phyloP scores from a whole-genome alignment of 2,329 filamentous ascomycete genomes.

The Fusarium camptoceras region DNA sequence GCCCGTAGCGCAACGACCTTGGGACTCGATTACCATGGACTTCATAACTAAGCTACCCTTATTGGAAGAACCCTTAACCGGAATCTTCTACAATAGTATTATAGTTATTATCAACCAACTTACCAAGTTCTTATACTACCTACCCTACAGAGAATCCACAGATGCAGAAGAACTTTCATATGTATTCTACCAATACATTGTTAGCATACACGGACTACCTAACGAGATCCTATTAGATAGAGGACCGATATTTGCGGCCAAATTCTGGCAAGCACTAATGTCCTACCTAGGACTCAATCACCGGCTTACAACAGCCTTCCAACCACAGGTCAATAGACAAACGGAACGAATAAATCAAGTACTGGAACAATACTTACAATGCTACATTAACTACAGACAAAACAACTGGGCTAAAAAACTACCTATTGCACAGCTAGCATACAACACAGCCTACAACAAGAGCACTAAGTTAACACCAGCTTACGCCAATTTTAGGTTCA shows the following conservation, averaged over 20 bases:
- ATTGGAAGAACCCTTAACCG: background rate
- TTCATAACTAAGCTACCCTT: conserved; percentile 1
- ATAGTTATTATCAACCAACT: background rate
- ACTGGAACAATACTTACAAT: conserved; percentile 4
- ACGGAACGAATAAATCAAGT: background rate
- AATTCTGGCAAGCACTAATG: background rate
- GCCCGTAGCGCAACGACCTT: conserved; percentile 8
- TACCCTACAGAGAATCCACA: background rate
- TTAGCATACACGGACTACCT: background rate
- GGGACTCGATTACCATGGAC: conserved; percentile 21
- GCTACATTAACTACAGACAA: conserved; percentile 11
- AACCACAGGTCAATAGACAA: background rate
- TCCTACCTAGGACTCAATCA: background rate
- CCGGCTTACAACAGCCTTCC: background rate
- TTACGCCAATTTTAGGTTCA: background rate
- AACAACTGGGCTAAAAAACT: background rate
- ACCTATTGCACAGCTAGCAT: background rate
- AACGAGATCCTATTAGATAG: background rate
- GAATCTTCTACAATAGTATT: background rate
- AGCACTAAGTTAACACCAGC: background rate
- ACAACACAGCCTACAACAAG: background rate
- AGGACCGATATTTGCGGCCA: background rate
- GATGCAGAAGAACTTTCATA: background rate
- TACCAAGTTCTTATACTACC: background rate
- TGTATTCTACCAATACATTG: background rate